phyloP scores from a whole-genome alignment of 768 basidiomycete genomes.

The Chlorophyllum brunneum region DNA sequence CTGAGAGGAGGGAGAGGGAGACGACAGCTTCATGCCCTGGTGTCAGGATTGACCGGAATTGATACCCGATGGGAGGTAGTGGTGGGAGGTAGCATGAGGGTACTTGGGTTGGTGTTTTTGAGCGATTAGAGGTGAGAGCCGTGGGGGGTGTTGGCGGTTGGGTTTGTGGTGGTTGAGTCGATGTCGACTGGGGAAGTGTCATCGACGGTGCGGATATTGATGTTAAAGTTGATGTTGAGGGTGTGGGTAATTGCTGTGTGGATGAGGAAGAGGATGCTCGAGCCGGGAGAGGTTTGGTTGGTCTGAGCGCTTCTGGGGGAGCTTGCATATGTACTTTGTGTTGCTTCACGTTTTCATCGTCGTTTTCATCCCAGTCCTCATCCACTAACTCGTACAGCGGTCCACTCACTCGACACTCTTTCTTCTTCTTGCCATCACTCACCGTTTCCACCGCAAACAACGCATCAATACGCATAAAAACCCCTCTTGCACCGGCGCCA shows the following conservation, averaged over 20 bases:
- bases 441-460: slow-evolving; percentile 59
- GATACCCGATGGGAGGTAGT: slow-evolving; percentile 59
- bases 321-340: not conserved
- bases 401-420: slow-evolving; percentile 68
- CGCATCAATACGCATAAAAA: slow-evolving; percentile 69
- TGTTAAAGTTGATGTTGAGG: not conserved
- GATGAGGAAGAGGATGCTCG: not conserved
- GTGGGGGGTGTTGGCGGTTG: too few relatives aligned
- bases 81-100: slow-evolving; percentile 44
- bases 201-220: not conserved
- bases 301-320: not conserved
- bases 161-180: not conserved
- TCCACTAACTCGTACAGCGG: slow-evolving; percentile 79
- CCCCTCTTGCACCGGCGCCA: slow-evolving; percentile 58
- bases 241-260: not conserved
- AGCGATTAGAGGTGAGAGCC: too few relatives aligned
- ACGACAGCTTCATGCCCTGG: slow-evolving; percentile 61
- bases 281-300: not conserved
- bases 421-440: slow-evolving; percentile 38
- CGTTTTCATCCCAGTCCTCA: slow-evolving; percentile 57
- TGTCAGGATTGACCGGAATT: slow-evolving; percentile 63
- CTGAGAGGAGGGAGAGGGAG: slow-evolving; percentile 68
- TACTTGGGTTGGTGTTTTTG: not conserved
- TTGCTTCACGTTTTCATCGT: slow-evolving; percentile 13
- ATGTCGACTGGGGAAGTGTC: not conserved